Base-by-base conservation (phyloP, 495 filamentous ascomycete genomes). In the Aspergillus heteromorphus region DNA sequence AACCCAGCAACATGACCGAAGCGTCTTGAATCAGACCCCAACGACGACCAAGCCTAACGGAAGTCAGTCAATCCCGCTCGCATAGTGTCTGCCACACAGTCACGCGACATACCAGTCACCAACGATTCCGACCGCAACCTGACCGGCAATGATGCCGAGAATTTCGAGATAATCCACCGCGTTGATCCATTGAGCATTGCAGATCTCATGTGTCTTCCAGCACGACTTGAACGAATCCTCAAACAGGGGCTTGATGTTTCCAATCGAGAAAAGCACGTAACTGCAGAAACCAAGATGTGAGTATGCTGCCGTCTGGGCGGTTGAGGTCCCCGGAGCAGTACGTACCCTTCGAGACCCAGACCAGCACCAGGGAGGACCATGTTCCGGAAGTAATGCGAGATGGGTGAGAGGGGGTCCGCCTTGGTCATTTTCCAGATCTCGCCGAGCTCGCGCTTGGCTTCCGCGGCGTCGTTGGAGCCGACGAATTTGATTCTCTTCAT, bases 21-120 rank as follows among this genome's bases (percentile, higher is more conserved):
- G 89, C 90, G 71, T 96, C 91, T 72, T 95, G 90, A 62, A 95
- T 92, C 45, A 96, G 74, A 77, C 90, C 91, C 85, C 85, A 96
- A 59, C 91, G 85, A 63, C 91, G 88, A 53, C 91, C 91, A 42
- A 91, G 71, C 85, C 87, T 84, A 45, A 45, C 29, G 16, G 8
- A 14, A 30, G 36, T 56, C 36, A 60, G 50, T 42, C 30, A 38
- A 40, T 25, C 19, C 14, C 6, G n/a, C 13, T 10, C 18, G 6
- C 40, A 16, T 20, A 19, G 20, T 23, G 16, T 21, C 45, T 10
- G 2, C 9, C 16, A 27, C 17, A n/a, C 8, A 27, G n/a, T 3
- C 0, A 9, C 13, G 36, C 4, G n/a, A 45, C 51, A 34, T 78
- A 81, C 80, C 79, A 83, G 52, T 79, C 75, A 67, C 77, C 75